phyloP scores from a whole-genome alignment of 306 rosid genomes.

The Cicer chorassanicum region DNA sequence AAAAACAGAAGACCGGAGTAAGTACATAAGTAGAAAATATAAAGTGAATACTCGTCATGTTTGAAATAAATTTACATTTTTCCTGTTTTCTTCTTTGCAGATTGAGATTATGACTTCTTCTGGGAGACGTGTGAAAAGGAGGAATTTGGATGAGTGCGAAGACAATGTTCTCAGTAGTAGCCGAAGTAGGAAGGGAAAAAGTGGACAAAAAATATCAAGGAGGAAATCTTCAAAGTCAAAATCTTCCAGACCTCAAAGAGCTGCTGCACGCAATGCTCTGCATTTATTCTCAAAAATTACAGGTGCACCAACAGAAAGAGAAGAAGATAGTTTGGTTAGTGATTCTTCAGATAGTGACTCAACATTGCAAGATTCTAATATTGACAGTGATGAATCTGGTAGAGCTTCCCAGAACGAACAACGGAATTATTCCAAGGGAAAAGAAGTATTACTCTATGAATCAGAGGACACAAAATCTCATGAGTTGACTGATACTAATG shows the following conservation, averaged over 20 bases:
- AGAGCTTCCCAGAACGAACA: slow-evolving; percentile 57
- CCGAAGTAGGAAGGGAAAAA: slow-evolving; percentile 65
- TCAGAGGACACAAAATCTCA: slow-evolving; percentile 55
- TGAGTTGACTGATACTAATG: slow-evolving; percentile 55
- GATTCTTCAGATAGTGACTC: slow-evolving; percentile 89
- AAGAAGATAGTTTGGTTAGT: slow-evolving; percentile 72
- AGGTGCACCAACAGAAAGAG: slow-evolving; percentile 77
- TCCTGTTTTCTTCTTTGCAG: slow-evolving; percentile 46
- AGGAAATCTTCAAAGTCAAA: slow-evolving; percentile 71
- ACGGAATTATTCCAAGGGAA: slow-evolving; percentile 66
- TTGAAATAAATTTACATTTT: slow-evolving; percentile 40
- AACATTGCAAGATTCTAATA: slow-evolving; percentile 60
- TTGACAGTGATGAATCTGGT: slow-evolving; percentile 84
- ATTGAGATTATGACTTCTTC: slow-evolving; percentile 86
- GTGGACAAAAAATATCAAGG: slow-evolving; percentile 62
- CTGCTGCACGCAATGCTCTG: slow-evolving; percentile 94
- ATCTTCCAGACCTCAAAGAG: slow-evolving; percentile 91
- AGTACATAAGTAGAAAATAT: slow-evolving; percentile 47
- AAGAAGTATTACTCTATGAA: slow-evolving; percentile 62
- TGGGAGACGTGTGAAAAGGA: slow-evolving; percentile 94
- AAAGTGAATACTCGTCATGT: slow-evolving; percentile 8
- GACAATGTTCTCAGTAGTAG: slow-evolving; percentile 55
- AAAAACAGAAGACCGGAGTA: slow-evolving; percentile 77
- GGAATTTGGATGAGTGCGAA: slow-evolving; percentile 85
- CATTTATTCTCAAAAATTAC: slow-evolving; percentile 80